Percentiles rank a stretch among this genome's conserved stretches.
Conservation (phyloP, 495 filamentous ascomycete species). For the Trichocladium antarcticum region DNA sequence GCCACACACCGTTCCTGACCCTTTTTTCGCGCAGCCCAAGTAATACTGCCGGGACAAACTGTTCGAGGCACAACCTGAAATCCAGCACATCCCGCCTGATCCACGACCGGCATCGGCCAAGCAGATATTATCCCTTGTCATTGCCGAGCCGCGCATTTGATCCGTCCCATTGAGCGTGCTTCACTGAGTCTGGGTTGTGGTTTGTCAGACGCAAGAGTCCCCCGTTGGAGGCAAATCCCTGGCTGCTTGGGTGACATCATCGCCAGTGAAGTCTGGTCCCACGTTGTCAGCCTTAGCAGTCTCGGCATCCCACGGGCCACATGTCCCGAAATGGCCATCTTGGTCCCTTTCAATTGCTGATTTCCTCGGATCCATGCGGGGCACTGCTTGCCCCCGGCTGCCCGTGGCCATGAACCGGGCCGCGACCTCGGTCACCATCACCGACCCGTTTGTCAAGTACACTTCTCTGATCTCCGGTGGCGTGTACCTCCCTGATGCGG, state of each 20-base stretch:
- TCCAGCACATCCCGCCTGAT: background rate
- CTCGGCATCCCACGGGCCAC: too few species aligned
- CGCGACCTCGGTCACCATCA: slow-evolving; percentile 47
- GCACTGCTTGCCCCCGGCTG: too few species aligned
- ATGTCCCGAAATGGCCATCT: too few species aligned
- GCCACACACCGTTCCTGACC: too few species aligned
- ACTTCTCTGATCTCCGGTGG: slow-evolving; percentile 49
- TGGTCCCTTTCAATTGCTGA: too few species aligned
- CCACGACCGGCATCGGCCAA: background rate
- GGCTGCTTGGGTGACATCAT: too few species aligned
- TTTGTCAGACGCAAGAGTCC: too few species aligned
- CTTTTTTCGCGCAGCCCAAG: background rate
- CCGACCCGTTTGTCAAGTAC: slow-evolving; percentile 62
- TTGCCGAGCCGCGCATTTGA: background rate
- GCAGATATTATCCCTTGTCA: background rate
- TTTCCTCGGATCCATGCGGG: background rate
- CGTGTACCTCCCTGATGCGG: slow-evolving; percentile 46
- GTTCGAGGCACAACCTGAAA: background rate
- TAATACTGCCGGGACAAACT: too few species aligned
- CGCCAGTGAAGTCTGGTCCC: too few species aligned
- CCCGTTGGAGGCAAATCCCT: too few species aligned
- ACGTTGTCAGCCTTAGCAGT: too few species aligned
- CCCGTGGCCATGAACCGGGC: slow-evolving; percentile 24
- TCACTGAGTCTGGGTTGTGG: background rate
- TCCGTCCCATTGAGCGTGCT: background rate